These are phyloP conservation scores for Hymenoscyphus repandus DNA, from an alignment of 2,329 filamentous ascomycete genomes.

Conservation along the genomic window DNA sequence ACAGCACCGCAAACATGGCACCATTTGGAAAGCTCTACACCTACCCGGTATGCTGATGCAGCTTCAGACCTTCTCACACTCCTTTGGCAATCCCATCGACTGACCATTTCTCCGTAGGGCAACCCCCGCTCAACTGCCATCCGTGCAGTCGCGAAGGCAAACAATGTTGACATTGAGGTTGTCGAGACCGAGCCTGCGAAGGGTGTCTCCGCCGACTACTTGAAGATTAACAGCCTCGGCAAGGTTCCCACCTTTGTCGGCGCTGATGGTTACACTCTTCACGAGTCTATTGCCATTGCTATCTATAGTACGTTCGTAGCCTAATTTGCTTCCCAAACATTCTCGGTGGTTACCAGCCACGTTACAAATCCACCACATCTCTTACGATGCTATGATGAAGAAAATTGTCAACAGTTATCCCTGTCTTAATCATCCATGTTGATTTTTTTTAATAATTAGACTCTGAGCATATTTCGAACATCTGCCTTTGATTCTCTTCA, in stretches of 20 bases:
- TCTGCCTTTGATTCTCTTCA: conserved; percentile 11
- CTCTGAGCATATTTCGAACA: conserved; percentile 56
- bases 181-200: conserved; percentile 65
- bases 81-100: neutral
- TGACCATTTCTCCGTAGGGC: conserved; percentile 47
- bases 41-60: conserved; percentile 55
- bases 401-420: conserved; percentile 88
- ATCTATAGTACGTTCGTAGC: conserved; percentile 79
- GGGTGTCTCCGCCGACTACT: conserved; percentile 68
- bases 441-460: conserved; percentile 70
- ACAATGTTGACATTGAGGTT: conserved; percentile 85
- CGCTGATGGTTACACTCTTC: conserved; percentile 82
- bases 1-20: conserved; percentile 54
- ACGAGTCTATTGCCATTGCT: conserved; percentile 89
- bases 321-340: neutral
- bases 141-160: conserved; percentile 93
- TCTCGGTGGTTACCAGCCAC: neutral
- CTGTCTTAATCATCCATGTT: conserved; percentile 93
- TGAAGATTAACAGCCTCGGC: conserved; percentile 78
- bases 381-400: conserved; percentile 30
- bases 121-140: conserved; percentile 88
- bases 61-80: neutral
- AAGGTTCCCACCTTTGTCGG: conserved; percentile 93
- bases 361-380: neutral
- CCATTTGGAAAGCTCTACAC: conserved; percentile 98